Evolutionary conservation across 208 protist genomes (phyloP), one percentile per base, ranked within the genome.

Genomic region (Porcisia deanei): DNA sequence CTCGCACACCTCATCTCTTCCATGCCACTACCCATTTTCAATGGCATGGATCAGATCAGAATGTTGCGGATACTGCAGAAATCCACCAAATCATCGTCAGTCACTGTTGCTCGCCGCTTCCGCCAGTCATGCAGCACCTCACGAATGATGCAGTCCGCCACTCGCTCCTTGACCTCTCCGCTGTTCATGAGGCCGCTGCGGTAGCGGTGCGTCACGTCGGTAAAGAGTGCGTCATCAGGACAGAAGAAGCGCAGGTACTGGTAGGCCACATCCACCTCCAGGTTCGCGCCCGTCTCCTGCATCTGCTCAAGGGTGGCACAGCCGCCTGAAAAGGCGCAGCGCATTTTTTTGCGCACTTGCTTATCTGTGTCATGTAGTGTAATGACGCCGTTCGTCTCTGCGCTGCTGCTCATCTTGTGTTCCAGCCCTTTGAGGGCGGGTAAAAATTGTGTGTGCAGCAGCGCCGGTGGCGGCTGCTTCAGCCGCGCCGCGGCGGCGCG

Each of bases 341-440:
- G 98, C 79, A 99, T 87, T 85, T 99, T 99, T 39, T 95, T 93
- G 16, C 87, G 85, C 71, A 99, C 97, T 75, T 98, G 72, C 54
- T 96, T 86, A 59, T 95, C 90, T 0, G 88, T 97, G 90, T 99
- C 99, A 22, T 96, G 98, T 20, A 99, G 85, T 75, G 97, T 99
- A 67, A 99, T 98, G 65, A 99, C 91, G 14, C 95, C 96, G 25
- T 93, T 91, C 70, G 75, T 71, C 52, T 86, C 87, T 0, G 82
- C 92, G 34, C 94, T 99, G 65, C 97, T 97, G 82, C 93, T 98
- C 99, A 99, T 99, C 88, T 99, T 99, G 58, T 94, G 93, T 57
- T 85, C 77, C 3, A 86, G 49, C 7, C 98, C 99, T 81, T 99
- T 98, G 37, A 99, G 83, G 7, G 98, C 97, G 25, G 99, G 99